These are phyloP conservation scores for Verticillium albo-atrum DNA, from an alignment of 2,329 filamentous ascomycete genomes.

Conservation along the genomic window DNA sequence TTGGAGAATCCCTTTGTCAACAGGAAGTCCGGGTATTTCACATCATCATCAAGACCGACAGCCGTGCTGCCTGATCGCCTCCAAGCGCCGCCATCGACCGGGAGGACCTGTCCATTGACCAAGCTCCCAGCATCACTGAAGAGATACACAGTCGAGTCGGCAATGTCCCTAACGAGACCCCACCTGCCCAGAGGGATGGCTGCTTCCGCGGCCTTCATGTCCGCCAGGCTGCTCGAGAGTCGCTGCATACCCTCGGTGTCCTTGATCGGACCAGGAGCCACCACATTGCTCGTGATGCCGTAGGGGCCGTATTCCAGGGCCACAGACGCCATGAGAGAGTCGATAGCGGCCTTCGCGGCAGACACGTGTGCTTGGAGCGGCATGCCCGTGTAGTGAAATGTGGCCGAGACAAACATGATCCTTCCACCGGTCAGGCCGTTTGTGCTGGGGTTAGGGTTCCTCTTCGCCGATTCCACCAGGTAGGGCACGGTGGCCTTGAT, in stretches of 20 bases:
- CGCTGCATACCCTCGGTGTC: conserved; percentile 78
- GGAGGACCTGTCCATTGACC: conserved; percentile 76
- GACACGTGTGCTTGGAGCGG: conserved; percentile 86
- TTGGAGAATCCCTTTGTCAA: conserved; percentile 27
- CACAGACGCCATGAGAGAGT: conserved; percentile 74
- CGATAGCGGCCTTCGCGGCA: conserved; percentile 86
- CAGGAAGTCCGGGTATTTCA: conserved; percentile 50
- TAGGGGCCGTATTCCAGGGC: conserved; percentile 86
- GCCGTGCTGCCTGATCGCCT: conserved; percentile 40
- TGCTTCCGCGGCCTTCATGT: conserved; percentile 27
- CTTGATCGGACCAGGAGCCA: conserved; percentile 81
- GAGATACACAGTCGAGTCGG: conserved; percentile 85
- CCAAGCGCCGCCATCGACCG: conserved; percentile 64
- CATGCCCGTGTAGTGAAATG: conserved; percentile 84
- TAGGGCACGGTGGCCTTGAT: conserved; percentile 87
- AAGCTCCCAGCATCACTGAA: conserved; percentile 84
- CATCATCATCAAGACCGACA: conserved; percentile 41
- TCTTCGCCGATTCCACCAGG: conserved; percentile 68
- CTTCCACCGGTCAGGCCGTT: conserved; percentile 71
- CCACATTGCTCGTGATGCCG: conserved; percentile 82
- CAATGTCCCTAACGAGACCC: conserved; percentile 81
- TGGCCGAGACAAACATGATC: conserved; percentile 86
- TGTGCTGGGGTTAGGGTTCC: conserved; percentile 52
- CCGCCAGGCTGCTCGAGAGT: conserved; percentile 38
- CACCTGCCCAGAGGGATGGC: conserved; percentile 69